Evolutionary conservation across 2,329 filamentous ascomycete species (phyloP).

Genomic region (Calonectria pseudoturangicola): DNA sequence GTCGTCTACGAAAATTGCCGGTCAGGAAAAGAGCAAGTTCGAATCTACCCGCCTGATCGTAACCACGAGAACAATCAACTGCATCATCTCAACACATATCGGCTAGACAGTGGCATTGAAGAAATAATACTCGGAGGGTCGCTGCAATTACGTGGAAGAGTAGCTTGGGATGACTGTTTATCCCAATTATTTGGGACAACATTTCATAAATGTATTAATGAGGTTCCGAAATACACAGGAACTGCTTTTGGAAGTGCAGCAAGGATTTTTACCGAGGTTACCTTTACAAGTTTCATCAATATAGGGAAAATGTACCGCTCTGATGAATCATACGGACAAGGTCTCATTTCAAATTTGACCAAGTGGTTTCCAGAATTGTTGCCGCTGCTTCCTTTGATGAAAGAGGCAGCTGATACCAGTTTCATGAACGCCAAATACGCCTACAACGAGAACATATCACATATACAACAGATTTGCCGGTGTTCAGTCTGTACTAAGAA

Average conservation of each 20-base stretch:
- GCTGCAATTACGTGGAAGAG: not conserved
- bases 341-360: not conserved
- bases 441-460: not conserved
- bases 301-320: not conserved
- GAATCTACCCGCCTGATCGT: not conserved
- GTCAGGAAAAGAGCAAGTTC: not conserved
- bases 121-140: not conserved
- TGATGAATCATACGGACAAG: not conserved
- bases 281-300: not conserved
- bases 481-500: not conserved
- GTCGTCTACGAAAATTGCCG: too few relatives aligned
- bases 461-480: not conserved
- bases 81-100: not conserved
- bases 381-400: not conserved
- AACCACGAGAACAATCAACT: not conserved
- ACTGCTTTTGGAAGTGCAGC: not conserved
- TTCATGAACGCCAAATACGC: not conserved
- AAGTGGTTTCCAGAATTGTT: not conserved
- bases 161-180: not conserved
- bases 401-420: not conserved
- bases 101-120: not conserved
- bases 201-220: not conserved
- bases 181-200: not conserved
- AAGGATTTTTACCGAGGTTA: not conserved
- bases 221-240: not conserved